Evolutionary conservation across 1,139 yeast species (phyloP).

Genomic region (Suhomyces taliae): DNA sequence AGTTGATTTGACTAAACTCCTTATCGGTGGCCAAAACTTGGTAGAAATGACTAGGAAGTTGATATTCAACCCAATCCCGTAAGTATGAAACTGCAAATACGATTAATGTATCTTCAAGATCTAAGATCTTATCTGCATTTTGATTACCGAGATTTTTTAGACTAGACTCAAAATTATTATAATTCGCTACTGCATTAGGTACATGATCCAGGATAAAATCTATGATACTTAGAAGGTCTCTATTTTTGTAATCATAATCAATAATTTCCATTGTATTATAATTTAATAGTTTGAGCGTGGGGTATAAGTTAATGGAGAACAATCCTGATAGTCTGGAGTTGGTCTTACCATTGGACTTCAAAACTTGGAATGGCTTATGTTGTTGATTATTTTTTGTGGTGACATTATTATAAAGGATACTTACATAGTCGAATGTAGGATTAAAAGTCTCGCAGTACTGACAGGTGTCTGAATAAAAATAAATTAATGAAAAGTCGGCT

Average conservation of each 20-base stretch:
- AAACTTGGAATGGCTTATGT: slow-evolving; percentile 26
- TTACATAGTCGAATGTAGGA: slow-evolving; percentile 38
- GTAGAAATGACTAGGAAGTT: slow-evolving; percentile 37
- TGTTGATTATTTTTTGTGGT: slow-evolving; percentile 4
- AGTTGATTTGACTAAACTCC: slow-evolving; percentile 14
- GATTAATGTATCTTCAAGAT: slow-evolving; percentile 19
- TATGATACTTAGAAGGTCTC: slow-evolving; percentile 27
- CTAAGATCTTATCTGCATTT: slow-evolving; percentile 8
- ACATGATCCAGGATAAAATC: slow-evolving; percentile 21
- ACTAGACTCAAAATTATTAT: slow-evolving; percentile 16
- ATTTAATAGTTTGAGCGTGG: slow-evolving; percentile 35
- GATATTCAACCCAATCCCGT: slow-evolving; percentile 33
- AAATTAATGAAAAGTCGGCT: slow-evolving; percentile 39
- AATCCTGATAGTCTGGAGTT: slow-evolving; percentile 24
- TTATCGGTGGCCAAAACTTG: slow-evolving; percentile 25
- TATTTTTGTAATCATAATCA: slow-evolving; percentile 19
- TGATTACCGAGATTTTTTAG: slow-evolving; percentile 14
- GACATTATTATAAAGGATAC: slow-evolving; percentile 25
- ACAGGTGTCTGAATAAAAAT: slow-evolving; percentile 42
- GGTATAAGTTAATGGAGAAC: slow-evolving; percentile 31
- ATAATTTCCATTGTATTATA: slow-evolving; percentile 27
- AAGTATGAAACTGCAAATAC: slow-evolving; percentile 28
- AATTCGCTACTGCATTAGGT: slow-evolving; percentile 21
- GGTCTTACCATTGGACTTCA: slow-evolving; percentile 30
- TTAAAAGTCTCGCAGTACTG: slow-evolving; percentile 36